Evolutionary conservation across 805 yeast genomes (phyloP).

Genomic region (Komagataella mondaviorum): DNA sequence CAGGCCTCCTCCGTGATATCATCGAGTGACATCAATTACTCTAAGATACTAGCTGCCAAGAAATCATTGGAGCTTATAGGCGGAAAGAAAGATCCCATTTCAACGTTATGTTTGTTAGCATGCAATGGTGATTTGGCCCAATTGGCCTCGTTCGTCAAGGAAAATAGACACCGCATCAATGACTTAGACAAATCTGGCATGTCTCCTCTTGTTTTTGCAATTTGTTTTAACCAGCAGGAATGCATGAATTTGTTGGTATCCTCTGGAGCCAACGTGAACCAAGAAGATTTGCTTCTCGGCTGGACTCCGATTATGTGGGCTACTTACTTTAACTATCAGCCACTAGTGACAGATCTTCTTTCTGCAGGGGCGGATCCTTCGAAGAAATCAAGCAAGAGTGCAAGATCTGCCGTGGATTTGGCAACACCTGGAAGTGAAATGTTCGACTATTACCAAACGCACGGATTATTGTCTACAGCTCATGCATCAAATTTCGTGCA

Average conservation of each 20-base stretch:
- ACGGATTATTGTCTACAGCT: conserved; percentile 20
- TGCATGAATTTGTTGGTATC: conserved; percentile 34
- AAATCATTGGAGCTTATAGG: conserved; percentile 16
- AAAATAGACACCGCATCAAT: conserved; percentile 11
- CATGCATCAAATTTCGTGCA: background rate
- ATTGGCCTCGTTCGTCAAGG: conserved; percentile 13
- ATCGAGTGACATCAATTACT: conserved; percentile 14
- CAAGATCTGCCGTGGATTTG: conserved; percentile 42
- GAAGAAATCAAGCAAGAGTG: conserved; percentile 18
- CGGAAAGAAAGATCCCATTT: conserved; percentile 15
- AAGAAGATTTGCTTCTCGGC: conserved; percentile 32
- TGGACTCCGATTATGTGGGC: conserved; percentile 86
- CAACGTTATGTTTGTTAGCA: conserved; percentile 23
- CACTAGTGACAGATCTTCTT: conserved; percentile 41
- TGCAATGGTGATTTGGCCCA: conserved; percentile 21
- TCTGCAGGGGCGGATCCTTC: conserved; percentile 54
- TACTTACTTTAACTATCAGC: conserved; percentile 42
- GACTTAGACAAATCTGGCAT: conserved; percentile 25
- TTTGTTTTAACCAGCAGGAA: conserved; percentile 35
- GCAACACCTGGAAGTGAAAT: conserved; percentile 43
- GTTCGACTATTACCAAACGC: conserved; percentile 43
- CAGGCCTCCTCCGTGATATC: conserved; percentile 8
- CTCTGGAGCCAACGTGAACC: conserved; percentile 33
- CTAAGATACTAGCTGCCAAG: conserved; percentile 22
- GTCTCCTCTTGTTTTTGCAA: conserved; percentile 36